Percentiles rank a stretch among this genome's conserved stretches.
These are phyloP conservation scores for Haplosporangium sp. DNA, from an alignment of 371 early-diverging fungal genomes.

Conservation along the genomic window DNA sequence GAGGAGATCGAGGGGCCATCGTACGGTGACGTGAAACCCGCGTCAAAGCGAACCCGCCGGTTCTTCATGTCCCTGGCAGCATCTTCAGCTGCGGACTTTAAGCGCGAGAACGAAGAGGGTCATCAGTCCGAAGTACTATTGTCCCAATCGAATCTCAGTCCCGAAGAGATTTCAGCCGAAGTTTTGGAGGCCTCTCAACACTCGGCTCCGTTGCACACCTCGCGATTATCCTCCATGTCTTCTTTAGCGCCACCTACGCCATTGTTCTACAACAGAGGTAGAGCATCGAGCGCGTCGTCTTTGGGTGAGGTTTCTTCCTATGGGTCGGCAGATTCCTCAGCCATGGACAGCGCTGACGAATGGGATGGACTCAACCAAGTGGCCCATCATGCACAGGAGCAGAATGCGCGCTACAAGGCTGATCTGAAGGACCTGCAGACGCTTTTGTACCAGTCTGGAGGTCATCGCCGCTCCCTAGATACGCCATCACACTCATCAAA, in stretches of 20 bases:
- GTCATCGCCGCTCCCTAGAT: background rate
- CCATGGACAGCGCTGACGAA: conserved; percentile 44
- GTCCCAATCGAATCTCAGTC: conserved; percentile 29
- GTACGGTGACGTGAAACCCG: conserved; percentile 6
- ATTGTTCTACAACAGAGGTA: conserved; percentile 37
- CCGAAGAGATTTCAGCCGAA: conserved; percentile 31
- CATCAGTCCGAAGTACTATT: conserved; percentile 33
- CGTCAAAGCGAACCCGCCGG: conserved; percentile 15
- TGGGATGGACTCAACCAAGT: conserved; percentile 32
- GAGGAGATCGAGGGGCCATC: conserved; percentile 20
- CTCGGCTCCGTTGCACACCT: too few relatives aligned
- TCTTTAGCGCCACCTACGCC: conserved; percentile 43
- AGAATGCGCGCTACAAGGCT: conserved; percentile 32
- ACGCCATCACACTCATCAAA: conserved; percentile 37
- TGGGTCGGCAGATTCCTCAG: conserved; percentile 40
- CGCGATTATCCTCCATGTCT: too few relatives aligned
- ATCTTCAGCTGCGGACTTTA: conserved; percentile 14
- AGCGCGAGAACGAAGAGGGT: conserved; percentile 15
- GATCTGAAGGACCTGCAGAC: conserved; percentile 43
- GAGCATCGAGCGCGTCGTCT: conserved; percentile 27
- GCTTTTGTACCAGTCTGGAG: conserved; percentile 20
- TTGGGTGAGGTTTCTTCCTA: conserved; percentile 38
- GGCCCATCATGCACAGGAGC: conserved; percentile 32
- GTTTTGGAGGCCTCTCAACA: conserved; percentile 24
- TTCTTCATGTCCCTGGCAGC: conserved; percentile 36